phyloP scores from a whole-genome alignment of 2,329 filamentous ascomycete species.

The Chaetomiaceae sp. region DNA sequence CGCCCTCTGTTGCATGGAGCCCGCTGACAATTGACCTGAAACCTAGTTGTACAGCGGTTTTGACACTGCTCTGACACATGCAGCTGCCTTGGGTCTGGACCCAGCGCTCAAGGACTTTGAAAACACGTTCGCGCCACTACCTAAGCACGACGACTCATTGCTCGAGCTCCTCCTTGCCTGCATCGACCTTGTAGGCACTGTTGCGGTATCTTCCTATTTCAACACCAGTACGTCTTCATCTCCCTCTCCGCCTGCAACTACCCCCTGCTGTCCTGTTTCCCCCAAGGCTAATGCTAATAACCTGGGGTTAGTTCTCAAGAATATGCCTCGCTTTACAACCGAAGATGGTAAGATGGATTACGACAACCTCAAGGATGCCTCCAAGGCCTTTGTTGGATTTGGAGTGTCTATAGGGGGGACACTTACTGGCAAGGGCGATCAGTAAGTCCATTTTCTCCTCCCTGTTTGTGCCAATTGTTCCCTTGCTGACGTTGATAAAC shows the following conservation, averaged over 20 bases:
- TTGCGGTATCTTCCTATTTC: conserved; percentile 23
- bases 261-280: background rate
- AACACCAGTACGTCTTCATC: background rate
- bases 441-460: no score
- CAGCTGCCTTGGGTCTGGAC: conserved; percentile 16
- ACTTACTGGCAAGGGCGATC: no score
- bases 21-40: no score
- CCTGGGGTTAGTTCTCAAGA: background rate
- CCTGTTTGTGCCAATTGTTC: no score
- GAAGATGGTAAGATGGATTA: no score
- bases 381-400: no score
- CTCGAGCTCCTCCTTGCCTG: conserved; percentile 27
- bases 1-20: background rate
- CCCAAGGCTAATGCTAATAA: background rate
- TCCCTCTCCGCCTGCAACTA: no score
- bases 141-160: conserved; percentile 23
- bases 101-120: conserved; percentile 18
- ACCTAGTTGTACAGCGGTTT: conserved; percentile 15
- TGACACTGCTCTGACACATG: conserved; percentile 8
- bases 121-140: conserved; percentile 26
- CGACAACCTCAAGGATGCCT: no score
- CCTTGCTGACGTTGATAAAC: no score
- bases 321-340: no score
- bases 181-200: conserved; percentile 24
- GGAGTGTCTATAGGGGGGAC: no score